These are phyloP conservation scores for Fonsecaea multimorphosa DNA, from an alignment of 2,329 filamentous ascomycete genomes.

Conservation along the genomic window DNA sequence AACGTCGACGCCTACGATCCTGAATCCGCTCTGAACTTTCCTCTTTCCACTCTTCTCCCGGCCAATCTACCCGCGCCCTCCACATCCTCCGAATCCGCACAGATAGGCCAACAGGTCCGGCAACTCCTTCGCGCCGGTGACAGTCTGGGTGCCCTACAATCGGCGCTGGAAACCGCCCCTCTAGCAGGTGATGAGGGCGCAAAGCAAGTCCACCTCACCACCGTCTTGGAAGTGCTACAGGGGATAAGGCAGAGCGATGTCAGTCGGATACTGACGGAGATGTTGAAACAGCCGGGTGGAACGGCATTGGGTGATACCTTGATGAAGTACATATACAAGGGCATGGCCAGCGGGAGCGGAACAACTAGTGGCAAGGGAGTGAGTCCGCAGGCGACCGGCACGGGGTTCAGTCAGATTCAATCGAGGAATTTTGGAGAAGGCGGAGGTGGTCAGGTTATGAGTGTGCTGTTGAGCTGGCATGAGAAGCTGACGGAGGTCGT, in stretches of 20 bases:
- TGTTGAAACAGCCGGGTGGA: constrained; percentile 79
- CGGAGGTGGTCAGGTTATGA: constrained; percentile 87
- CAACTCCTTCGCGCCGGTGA: constrained; percentile 88
- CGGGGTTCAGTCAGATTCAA: constrained; percentile 76
- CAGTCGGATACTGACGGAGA: constrained; percentile 81
- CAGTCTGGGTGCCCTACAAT: constrained; percentile 81
- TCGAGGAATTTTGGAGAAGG: constrained; percentile 63
- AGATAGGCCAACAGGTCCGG: constrained; percentile 78
- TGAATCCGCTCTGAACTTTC: constrained; percentile 90
- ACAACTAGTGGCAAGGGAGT: constrained; percentile 32
- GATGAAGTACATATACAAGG: constrained; percentile 90
- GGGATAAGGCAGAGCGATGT: constrained; percentile 97
- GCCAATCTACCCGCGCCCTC: constrained; percentile 71
- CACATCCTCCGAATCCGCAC: constrained; percentile 77
- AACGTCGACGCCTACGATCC: constrained; percentile 91
- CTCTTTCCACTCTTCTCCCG: constrained; percentile 80
- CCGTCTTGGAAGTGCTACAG: constrained; percentile 90
- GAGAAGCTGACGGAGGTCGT: constrained; percentile 97
- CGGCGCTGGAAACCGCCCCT: constrained; percentile 83
- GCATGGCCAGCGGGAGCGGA: constrained; percentile 37
- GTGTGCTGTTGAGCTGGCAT: constrained; percentile 96
- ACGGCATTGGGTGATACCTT: constrained; percentile 86
- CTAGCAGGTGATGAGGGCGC: constrained; percentile 61
- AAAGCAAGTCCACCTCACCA: constrained; percentile 86
- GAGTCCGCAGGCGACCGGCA: constrained; percentile 75